These are phyloP conservation scores for Albophoma yamanashiensis DNA, from an alignment of 2,329 filamentous ascomycete genomes.

Conservation along the genomic window DNA sequence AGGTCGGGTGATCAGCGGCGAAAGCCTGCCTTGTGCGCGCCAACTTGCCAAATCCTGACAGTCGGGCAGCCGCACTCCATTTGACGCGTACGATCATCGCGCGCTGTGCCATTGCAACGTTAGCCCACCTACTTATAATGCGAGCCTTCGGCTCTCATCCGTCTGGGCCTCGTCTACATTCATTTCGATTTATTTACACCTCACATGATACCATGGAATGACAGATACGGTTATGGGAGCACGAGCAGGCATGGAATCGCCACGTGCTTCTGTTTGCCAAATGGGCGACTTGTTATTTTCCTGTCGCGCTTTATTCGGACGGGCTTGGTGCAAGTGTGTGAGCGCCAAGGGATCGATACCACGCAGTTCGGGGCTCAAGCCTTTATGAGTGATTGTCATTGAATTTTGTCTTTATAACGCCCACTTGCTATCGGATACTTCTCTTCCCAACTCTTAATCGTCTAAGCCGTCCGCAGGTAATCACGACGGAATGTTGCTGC, in stretches of 20 bases:
- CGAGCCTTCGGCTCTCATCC: constrained; percentile 3
- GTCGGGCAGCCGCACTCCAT: background rate
- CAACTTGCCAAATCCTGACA: background rate
- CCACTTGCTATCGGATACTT: background rate
- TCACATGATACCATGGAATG: constrained; percentile 16
- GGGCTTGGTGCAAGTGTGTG: constrained; percentile 4
- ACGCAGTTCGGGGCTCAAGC: background rate
- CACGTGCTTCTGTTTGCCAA: background rate
- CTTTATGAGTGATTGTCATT: constrained; percentile 1
- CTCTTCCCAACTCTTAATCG: background rate
- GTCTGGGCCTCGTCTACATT: constrained; percentile 1
- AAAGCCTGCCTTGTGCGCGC: background rate
- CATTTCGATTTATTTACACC: constrained; percentile 5
- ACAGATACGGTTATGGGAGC: constrained; percentile 5
- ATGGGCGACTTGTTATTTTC: constrained; percentile 6
- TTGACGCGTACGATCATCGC: background rate
- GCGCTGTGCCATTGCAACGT: background rate
- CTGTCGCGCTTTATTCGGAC: constrained; percentile 10
- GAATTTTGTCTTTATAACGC: constrained; percentile 1
- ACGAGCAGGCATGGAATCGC: constrained; percentile 1
- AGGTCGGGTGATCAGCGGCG: background rate
- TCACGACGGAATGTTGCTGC: background rate
- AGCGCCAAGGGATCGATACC: constrained; percentile 6
- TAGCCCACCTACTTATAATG: constrained; percentile 1
- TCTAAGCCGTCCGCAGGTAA: background rate